Evolutionary conservation across 768 basidiomycete genomes (phyloP).

Genomic region (Mrakia hoshinonis): DNA sequence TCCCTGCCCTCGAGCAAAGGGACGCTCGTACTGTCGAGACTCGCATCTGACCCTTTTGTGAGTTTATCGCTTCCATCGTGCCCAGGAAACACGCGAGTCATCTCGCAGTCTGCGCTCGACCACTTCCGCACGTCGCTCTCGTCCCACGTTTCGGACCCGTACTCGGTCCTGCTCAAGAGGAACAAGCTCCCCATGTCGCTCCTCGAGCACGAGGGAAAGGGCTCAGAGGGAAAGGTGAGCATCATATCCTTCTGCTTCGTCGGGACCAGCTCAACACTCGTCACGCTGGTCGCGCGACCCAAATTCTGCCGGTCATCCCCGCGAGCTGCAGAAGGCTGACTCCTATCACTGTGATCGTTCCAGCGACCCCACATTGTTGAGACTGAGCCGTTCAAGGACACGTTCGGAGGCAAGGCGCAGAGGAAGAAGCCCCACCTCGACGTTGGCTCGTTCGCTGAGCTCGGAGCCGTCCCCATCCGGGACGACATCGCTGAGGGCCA

Average conservation of each 20-base stretch:
- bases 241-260: not conserved
- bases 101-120: conserved; percentile 89
- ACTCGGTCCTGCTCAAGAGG: conserved; percentile 81
- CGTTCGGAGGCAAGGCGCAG: conserved; percentile 92
- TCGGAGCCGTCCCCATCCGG: conserved; percentile 43
- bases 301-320: too few relatives aligned
- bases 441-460: conserved; percentile 85
- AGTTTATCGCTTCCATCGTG: not conserved
- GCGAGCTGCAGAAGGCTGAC: too few relatives aligned
- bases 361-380: conserved; percentile 89
- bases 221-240: conserved; percentile 63
- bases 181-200: conserved; percentile 98
- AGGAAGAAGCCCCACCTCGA: conserved; percentile 80
- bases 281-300: too few relatives aligned
- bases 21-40: not conserved
- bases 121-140: conserved; percentile 87
- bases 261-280: not conserved
- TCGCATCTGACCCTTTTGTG: not conserved
- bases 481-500: conserved; percentile 26
- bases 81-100: conserved; percentile 92
- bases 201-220: conserved; percentile 61
- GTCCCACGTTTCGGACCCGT: conserved; percentile 81
- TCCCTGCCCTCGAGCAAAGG: not conserved
- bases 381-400: conserved; percentile 87
- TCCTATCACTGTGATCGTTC: conserved; percentile 22